A percentile compares a stretch with the other conserved stretches of the same genome.
These are phyloP conservation scores for Dicorynia guianensis DNA, from an alignment of 306 rosid genomes.

Conservation along the genomic window DNA sequence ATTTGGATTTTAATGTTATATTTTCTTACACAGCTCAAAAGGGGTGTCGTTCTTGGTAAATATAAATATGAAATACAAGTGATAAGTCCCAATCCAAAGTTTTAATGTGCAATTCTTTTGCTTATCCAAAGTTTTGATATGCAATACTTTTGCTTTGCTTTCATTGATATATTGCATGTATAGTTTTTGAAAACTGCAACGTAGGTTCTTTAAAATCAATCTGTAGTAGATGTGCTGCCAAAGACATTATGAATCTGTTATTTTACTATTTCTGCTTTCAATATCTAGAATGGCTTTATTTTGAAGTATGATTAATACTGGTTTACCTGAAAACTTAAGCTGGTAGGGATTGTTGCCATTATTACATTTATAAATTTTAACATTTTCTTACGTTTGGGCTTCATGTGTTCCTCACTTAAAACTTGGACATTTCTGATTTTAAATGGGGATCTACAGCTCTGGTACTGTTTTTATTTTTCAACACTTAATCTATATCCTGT, in stretches of 20 bases:
- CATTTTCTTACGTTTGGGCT: constrained; percentile 1
- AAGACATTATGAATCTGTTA: neutral
- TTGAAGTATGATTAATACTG: constrained; percentile 17
- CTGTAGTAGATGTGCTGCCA: neutral
- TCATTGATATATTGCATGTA: constrained; percentile 13
- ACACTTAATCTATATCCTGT: constrained; percentile 7
- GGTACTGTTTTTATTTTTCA: neutral
- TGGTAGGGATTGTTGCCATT: neutral
- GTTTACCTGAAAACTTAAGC: neutral
- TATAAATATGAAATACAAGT: neutral
- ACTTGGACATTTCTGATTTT: constrained; percentile 13
- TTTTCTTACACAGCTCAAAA: neutral
- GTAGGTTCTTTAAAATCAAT: neutral
- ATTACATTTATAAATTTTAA: neutral
- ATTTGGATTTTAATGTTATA: neutral
- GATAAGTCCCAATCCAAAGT: neutral
- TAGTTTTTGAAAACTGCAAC: neutral
- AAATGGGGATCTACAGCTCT: neutral
- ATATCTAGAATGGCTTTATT: constrained; percentile 22
- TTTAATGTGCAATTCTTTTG: neutral
- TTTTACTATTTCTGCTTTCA: neutral
- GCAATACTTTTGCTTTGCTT: neutral
- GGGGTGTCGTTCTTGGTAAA: neutral
- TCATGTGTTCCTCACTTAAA: constrained; percentile 9
- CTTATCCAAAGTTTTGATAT: neutral